A percentile compares a stretch with the other conserved stretches of the same genome.
phyloP scores from a whole-genome alignment of 1,139 yeast genomes.

The Meyerozyma sp. region DNA sequence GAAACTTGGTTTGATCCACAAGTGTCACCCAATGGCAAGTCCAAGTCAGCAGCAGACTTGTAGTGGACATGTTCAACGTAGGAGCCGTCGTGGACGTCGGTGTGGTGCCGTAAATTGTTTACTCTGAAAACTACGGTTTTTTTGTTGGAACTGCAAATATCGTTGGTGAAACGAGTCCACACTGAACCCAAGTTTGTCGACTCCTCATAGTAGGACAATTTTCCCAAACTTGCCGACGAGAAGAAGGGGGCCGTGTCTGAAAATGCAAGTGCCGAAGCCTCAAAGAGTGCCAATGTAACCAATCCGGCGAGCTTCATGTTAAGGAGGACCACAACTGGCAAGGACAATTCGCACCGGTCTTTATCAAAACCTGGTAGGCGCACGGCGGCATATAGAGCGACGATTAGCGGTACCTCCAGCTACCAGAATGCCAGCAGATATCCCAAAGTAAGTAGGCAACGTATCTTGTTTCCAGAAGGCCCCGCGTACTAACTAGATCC shows the following conservation, averaged over 20 bases:
- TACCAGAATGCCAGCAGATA: conserved; percentile 47
- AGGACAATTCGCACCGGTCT: not conserved
- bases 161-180: conserved; percentile 12
- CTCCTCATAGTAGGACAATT: conserved; percentile 17
- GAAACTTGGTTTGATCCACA: conserved; percentile 10
- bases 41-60: conserved; percentile 17
- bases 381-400: not conserved
- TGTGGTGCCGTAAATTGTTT: conserved; percentile 10
- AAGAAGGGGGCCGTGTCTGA: conserved; percentile 29
- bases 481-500: conserved; percentile 33
- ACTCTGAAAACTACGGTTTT: conserved; percentile 21
- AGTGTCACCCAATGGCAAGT: conserved; percentile 13
- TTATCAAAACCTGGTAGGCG: not conserved
- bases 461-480: not conserved
- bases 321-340: not conserved
- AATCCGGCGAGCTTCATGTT: conserved; percentile 11
- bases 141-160: conserved; percentile 12
- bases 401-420: not conserved
- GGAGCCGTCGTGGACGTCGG: conserved; percentile 8
- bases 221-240: conserved; percentile 13
- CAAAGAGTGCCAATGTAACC: conserved; percentile 8
- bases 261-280: conserved; percentile 19
- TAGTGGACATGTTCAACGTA: conserved; percentile 29
- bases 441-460: conserved; percentile 48
- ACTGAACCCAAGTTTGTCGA: conserved; percentile 12